Evolutionary conservation across 306 rosid genomes (phyloP).

Genomic region (Nissolia schottii): DNA sequence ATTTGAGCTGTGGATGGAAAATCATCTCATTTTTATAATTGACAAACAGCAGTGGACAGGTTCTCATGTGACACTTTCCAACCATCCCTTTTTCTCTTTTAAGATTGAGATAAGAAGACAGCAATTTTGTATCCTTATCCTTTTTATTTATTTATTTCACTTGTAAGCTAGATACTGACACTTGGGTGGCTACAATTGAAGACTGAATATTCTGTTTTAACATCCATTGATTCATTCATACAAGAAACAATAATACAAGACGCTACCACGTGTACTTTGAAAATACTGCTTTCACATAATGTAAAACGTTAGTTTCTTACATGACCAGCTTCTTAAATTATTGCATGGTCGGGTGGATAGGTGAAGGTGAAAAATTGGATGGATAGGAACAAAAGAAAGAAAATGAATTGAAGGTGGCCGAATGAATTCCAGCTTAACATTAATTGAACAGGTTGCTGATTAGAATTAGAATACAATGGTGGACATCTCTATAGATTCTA

Average conservation of each 20-base stretch:
- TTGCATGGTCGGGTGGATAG: neutral
- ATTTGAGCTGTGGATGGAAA: neutral
- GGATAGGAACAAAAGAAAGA: too few relatives aligned
- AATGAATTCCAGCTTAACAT: too few relatives aligned
- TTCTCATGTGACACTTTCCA: slow-evolving; percentile 4
- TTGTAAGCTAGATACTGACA: neutral
- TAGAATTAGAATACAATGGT: too few relatives aligned
- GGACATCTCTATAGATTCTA: too few relatives aligned
- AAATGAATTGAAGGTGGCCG: too few relatives aligned
- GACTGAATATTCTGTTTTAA: neutral
- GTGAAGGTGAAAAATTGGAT: too few relatives aligned
- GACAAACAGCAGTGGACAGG: neutral
- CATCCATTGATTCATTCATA: neutral
- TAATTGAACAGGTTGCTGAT: too few relatives aligned
- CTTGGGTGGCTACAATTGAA: neutral
- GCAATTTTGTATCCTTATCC: neutral
- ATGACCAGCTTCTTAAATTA: neutral
- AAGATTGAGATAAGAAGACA: neutral
- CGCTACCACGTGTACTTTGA: neutral
- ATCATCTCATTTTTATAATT: neutral
- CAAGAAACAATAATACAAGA: neutral
- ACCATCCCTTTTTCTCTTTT: neutral
- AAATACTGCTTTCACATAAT: neutral
- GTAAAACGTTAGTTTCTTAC: neutral
- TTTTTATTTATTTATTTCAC: neutral